Evolutionary conservation across 164 flowering plant species (phyloP).

Genomic region (Stephania japonica): DNA sequence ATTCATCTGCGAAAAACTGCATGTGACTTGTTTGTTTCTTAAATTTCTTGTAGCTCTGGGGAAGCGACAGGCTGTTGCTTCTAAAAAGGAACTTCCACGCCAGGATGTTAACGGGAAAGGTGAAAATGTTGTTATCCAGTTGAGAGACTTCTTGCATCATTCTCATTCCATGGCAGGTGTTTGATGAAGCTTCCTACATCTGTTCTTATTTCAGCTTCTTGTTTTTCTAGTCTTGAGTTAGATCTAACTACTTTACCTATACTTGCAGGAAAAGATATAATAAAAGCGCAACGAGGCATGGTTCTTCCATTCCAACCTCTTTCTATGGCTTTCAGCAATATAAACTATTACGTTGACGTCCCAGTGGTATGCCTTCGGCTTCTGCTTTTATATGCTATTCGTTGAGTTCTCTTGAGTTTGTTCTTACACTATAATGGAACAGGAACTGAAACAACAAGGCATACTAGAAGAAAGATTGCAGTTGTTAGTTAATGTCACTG

Average conservation of each 20-base stretch:
- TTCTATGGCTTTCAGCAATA: constrained; percentile 86
- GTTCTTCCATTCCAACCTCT: constrained; percentile 96
- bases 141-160: constrained; percentile 56
- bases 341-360: constrained; percentile 85
- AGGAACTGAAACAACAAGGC: constrained; percentile 96
- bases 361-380: constrained; percentile 51
- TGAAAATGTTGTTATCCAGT: constrained; percentile 48
- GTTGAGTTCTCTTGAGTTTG: neutral
- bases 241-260: neutral
- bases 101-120: constrained; percentile 50
- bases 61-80: constrained; percentile 71
- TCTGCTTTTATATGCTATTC: neutral
- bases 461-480: constrained; percentile 71
- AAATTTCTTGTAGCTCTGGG: constrained; percentile 57
- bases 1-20: neutral
- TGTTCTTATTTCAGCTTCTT: constrained; percentile 1
- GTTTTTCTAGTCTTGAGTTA: neutral
- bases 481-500: constrained; percentile 77
- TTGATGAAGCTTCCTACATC: constrained; percentile 7
- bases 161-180: constrained; percentile 62
- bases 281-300: constrained; percentile 69
- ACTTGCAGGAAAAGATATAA: constrained; percentile 40
- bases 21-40: constrained; percentile 4
- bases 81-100: constrained; percentile 54
- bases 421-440: constrained; percentile 20